Conservation (phyloP, 495 filamentous ascomycete species). For the Hypoxylon rickii region DNA sequence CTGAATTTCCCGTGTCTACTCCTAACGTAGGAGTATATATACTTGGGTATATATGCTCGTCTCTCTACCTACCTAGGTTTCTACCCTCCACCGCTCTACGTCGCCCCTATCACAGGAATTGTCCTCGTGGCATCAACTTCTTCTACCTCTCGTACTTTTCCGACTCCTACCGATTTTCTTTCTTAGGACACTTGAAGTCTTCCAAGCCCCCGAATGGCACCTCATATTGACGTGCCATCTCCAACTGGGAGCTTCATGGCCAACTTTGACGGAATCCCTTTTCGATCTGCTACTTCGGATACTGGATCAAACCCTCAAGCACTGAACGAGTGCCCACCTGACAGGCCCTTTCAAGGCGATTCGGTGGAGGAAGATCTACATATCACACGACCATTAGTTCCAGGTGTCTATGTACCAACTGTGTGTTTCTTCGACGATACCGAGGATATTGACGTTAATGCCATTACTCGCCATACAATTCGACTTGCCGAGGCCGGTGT, state of each 20-base stretch:
- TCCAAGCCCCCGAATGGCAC: conserved; percentile 46
- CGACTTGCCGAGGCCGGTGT: conserved; percentile 83
- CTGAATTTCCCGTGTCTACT: background rate
- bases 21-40: conserved; percentile 15
- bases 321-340: conserved; percentile 43
- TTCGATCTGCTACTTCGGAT: conserved; percentile 44
- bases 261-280: conserved; percentile 51
- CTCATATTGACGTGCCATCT: conserved; percentile 57
- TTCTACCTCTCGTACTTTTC: background rate
- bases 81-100: background rate
- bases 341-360: conserved; percentile 49
- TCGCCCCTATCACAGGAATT: background rate
- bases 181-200: too few species aligned
- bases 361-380: conserved; percentile 48
- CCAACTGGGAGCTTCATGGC: conserved; percentile 51
- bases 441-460: conserved; percentile 74
- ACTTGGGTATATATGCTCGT: too few species aligned
- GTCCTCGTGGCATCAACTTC: background rate
- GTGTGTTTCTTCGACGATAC: conserved; percentile 86
- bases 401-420: conserved; percentile 84
- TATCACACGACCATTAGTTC: conserved; percentile 64
- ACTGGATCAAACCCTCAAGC: conserved; percentile 37
- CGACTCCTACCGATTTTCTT: too few species aligned
- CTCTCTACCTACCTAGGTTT: too few species aligned
- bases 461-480: conserved; percentile 74